These are phyloP conservation scores for Sorghum bicolor DNA, from an alignment of 176 grass and related monocot genomes.

Conservation along the genomic window DNA sequence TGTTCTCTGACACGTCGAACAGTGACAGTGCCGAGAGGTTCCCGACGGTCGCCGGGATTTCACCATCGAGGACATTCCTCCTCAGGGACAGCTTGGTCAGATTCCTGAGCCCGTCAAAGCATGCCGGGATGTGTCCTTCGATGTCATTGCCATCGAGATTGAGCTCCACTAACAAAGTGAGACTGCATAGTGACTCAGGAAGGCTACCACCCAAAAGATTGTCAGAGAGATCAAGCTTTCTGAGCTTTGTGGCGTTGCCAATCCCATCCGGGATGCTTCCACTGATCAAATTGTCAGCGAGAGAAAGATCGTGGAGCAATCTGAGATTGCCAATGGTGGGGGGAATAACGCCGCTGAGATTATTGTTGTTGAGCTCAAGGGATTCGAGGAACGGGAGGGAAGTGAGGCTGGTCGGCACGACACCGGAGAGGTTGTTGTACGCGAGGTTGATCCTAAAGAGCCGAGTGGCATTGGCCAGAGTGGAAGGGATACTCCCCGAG, in stretches of 20 bases:
- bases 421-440: slow-evolving; percentile 79
- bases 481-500: slow-evolving; percentile 50
- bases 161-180: slow-evolving; percentile 48
- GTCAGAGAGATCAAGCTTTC: slow-evolving; percentile 62
- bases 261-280: slow-evolving; percentile 73
- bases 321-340: slow-evolving; percentile 50
- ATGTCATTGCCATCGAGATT: slow-evolving; percentile 58
- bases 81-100: slow-evolving; percentile 54
- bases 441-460: slow-evolving; percentile 74
- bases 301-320: slow-evolving; percentile 49
- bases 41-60: slow-evolving; percentile 58
- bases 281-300: slow-evolving; percentile 53
- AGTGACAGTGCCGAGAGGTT: slow-evolving; percentile 60
- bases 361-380: slow-evolving; percentile 61
- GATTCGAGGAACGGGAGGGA: slow-evolving; percentile 49
- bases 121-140: slow-evolving; percentile 43
- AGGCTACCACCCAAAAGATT: slow-evolving; percentile 54
- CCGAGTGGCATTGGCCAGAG: slow-evolving; percentile 51
- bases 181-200: slow-evolving; percentile 47
- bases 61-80: slow-evolving; percentile 53
- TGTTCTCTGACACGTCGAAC: slow-evolving; percentile 82
- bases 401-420: slow-evolving; percentile 44
- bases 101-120: slow-evolving; percentile 61
- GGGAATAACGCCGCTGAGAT: slow-evolving; percentile 61
- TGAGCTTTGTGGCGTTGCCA: slow-evolving; percentile 56